Conservation (phyloP, 805 yeast genomes). For the Priceomyces haplophilus region DNA sequence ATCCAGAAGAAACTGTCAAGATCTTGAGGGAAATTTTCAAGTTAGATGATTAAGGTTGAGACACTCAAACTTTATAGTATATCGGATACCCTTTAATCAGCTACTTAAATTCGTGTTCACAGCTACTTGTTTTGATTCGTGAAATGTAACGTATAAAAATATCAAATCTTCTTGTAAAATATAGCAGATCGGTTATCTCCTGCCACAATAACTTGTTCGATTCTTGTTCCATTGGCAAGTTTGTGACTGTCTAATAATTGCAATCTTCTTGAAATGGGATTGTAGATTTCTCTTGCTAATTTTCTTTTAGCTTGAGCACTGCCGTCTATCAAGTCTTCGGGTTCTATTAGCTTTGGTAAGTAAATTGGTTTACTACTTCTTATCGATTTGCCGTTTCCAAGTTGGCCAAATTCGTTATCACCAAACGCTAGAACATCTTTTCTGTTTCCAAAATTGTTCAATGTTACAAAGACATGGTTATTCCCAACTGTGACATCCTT, state of each 20-base stretch:
- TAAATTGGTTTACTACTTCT: constrained; percentile 53
- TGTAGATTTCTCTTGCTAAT: constrained; percentile 28
- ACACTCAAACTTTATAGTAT: neutral
- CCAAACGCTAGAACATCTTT: constrained; percentile 80
- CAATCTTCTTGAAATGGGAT: constrained; percentile 43
- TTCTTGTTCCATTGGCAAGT: constrained; percentile 24
- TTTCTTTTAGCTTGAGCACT: constrained; percentile 13
- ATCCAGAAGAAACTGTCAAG: constrained; percentile 84
- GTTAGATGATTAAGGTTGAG: constrained; percentile 28
- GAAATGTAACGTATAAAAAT: too few species aligned
- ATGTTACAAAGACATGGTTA: constrained; percentile 61
- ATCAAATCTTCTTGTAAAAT: constrained; percentile 41
- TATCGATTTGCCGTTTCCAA: constrained; percentile 75
- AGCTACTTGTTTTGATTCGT: too few species aligned
- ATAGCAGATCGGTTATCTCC: constrained; percentile 63
- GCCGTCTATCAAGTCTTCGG: constrained; percentile 31
- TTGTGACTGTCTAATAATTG: constrained; percentile 33
- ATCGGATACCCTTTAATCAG: neutral
- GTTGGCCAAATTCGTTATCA: constrained; percentile 75
- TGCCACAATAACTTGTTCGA: constrained; percentile 58
- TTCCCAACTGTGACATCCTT: constrained; percentile 57
- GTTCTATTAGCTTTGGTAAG: constrained; percentile 59
- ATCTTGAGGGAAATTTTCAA: constrained; percentile 81
- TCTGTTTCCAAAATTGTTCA: constrained; percentile 41
- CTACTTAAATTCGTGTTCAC: neutral